These are phyloP conservation scores for Chaetomium olivaceum DNA, from an alignment of 2,329 filamentous ascomycete genomes.

Conservation along the genomic window DNA sequence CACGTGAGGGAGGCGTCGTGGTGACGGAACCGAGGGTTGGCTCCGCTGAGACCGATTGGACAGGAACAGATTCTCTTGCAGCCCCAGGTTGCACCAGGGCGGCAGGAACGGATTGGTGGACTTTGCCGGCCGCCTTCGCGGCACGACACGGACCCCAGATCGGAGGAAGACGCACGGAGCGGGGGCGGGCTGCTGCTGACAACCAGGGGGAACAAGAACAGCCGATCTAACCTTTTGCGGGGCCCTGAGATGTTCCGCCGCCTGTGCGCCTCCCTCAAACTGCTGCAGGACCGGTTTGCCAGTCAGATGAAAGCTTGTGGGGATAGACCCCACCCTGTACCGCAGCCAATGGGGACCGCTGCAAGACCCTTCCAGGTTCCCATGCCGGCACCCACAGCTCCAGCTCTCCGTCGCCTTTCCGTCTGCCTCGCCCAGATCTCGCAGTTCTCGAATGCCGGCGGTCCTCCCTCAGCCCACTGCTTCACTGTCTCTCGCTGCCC, in stretches of 20 bases:
- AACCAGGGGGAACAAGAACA: conserved; percentile 27
- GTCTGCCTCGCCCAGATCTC: conserved; percentile 32
- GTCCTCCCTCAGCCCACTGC: conserved; percentile 26
- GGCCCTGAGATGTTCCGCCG: conserved; percentile 27
- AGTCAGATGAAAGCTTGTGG: conserved; percentile 16
- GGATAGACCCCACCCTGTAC: conserved; percentile 7
- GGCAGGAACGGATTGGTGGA: conserved; percentile 8
- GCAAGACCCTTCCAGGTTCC: conserved; percentile 16
- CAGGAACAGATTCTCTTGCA: background rate
- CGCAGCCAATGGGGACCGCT: conserved; percentile 26
- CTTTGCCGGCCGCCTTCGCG: conserved; percentile 15
- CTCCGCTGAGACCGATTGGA: conserved; percentile 8
- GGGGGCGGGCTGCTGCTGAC: conserved; percentile 23
- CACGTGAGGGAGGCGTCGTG: conserved; percentile 1
- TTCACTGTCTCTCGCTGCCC: conserved; percentile 31
- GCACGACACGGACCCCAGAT: conserved; percentile 17
- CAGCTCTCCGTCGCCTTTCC: conserved; percentile 30
- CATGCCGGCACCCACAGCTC: conserved; percentile 28
- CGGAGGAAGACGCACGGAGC: conserved; percentile 22
- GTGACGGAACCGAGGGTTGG: background rate
- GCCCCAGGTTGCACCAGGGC: background rate
- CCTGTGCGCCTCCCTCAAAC: conserved; percentile 14
- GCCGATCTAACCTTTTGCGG: conserved; percentile 29
- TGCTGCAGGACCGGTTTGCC: conserved; percentile 13
- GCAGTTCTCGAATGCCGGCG: conserved; percentile 31